Percentiles rank a stretch among this genome's conserved stretches.
phyloP scores from a whole-genome alignment of 768 basidiomycete species.

The Megacollybia marginata region DNA sequence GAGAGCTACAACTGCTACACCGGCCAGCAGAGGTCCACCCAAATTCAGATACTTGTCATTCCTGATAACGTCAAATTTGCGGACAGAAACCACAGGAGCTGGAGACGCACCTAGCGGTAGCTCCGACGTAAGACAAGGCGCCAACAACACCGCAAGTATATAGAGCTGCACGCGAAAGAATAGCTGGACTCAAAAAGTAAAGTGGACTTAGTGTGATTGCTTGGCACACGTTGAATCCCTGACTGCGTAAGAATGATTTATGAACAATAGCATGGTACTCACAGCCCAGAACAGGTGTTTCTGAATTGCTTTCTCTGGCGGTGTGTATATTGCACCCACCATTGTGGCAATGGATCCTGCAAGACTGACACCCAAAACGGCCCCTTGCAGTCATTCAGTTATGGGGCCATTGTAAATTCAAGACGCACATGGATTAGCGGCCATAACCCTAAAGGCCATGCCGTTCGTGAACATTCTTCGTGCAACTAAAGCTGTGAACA shows the following conservation, averaged over 20 bases:
- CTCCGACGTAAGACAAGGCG: slow-evolving; percentile 79
- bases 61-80: slow-evolving; percentile 16
- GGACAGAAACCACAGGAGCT: neutral
- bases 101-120: slow-evolving; percentile 65
- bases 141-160: slow-evolving; percentile 88
- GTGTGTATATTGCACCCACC: slow-evolving; percentile 74
- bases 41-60: slow-evolving; percentile 82
- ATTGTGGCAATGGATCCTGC: slow-evolving; percentile 77
- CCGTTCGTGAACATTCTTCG: slow-evolving; percentile 70
- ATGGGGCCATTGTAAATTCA: neutral
- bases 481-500: slow-evolving; percentile 71
- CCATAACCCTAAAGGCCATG: slow-evolving; percentile 65
- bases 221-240: slow-evolving; percentile 85
- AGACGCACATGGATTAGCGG: slow-evolving; percentile 70
- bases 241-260: neutral
- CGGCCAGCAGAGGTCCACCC: slow-evolving; percentile 84
- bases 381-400: slow-evolving; percentile 35
- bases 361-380: slow-evolving; percentile 76
- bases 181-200: slow-evolving; percentile 83
- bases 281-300: slow-evolving; percentile 82
- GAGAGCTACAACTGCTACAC: slow-evolving; percentile 82
- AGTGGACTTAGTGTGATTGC: slow-evolving; percentile 81
- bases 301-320: slow-evolving; percentile 67
- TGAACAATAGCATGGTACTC: slow-evolving; percentile 16
- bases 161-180: slow-evolving; percentile 79